Evolutionary conservation across 768 basidiomycete species (phyloP).

Genomic region (Chalciporus piperatus): DNA sequence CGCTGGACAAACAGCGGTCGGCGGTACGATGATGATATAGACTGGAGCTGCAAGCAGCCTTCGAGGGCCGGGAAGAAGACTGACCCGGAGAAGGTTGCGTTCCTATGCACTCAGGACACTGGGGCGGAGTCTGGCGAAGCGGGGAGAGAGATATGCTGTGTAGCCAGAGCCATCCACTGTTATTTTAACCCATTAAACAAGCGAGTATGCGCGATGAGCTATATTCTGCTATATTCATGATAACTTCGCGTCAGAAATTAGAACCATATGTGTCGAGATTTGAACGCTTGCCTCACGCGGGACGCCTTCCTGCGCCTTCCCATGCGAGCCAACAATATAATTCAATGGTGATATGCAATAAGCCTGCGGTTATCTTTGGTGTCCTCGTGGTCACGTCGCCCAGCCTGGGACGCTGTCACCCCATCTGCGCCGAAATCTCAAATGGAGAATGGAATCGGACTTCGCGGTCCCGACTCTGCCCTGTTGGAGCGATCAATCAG

Average conservation of each 20-base stretch:
- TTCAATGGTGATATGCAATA: no score
- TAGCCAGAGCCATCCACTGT: not conserved
- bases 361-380: no score
- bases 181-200: not conserved
- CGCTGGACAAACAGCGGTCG: not conserved
- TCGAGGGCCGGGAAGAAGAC: constrained; percentile 2
- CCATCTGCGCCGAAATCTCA: no score
- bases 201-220: not conserved
- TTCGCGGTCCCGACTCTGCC: no score
- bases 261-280: constrained; percentile 1
- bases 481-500: no score
- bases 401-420: no score
- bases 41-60: not conserved
- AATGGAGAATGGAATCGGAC: no score
- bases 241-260: constrained; percentile 1
- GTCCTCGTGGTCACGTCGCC: no score
- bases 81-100: constrained; percentile 4
- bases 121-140: not conserved
- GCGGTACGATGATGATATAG: constrained; percentile 8
- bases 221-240: no score
- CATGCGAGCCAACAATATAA: no score
- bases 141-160: constrained; percentile 1
- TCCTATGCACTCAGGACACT: no score
- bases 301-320: no score
- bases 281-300: not conserved